A percentile compares a stretch with the other conserved stretches of the same genome.
phyloP scores from a whole-genome alignment of 2,329 filamentous ascomycete genomes.

The Phoma sp. region DNA sequence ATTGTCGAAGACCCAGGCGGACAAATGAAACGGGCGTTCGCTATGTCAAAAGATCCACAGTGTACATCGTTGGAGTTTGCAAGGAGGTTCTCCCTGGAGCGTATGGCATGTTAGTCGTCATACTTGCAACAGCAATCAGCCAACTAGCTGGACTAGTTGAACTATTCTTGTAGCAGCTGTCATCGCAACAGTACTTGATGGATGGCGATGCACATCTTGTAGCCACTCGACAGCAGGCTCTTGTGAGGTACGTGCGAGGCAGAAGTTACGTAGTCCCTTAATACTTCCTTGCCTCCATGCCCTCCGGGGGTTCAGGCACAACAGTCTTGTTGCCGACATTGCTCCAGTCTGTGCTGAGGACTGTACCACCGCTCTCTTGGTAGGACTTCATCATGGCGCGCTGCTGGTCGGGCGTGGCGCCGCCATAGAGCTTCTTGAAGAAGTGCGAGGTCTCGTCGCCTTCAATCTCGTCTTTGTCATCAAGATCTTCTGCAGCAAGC shows the following conservation, averaged over 20 bases:
- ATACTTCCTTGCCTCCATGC: slow-evolving; percentile 77
- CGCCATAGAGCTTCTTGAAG: slow-evolving; percentile 88
- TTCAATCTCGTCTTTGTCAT: slow-evolving; percentile 61
- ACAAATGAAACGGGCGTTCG: background rate
- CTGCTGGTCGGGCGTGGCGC: slow-evolving; percentile 77
- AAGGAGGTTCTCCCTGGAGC: background rate
- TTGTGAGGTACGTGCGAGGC: no score
- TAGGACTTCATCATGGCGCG: slow-evolving; percentile 99
- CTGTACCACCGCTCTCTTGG: slow-evolving; percentile 90
- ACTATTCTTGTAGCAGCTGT: background rate
- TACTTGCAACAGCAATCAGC: background rate
- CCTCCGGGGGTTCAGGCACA: slow-evolving; percentile 76
- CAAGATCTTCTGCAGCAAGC: slow-evolving; percentile 62
- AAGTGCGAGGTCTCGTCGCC: slow-evolving; percentile 77
- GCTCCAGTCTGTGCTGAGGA: slow-evolving; percentile 89
- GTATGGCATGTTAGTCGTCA: background rate
- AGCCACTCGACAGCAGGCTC: background rate
- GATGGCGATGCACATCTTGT: no score
- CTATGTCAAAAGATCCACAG: background rate
- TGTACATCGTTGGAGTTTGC: background rate
- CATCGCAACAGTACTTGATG: background rate
- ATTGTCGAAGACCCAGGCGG: background rate
- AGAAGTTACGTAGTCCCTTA: slow-evolving; percentile 36
- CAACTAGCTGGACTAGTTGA: background rate
- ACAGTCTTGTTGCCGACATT: slow-evolving; percentile 78